Evolutionary conservation across 202 grass and related monocot genomes (phyloP), one percentile per base, ranked within the genome.

Genomic region (Hordeum pubiflorum): DNA sequence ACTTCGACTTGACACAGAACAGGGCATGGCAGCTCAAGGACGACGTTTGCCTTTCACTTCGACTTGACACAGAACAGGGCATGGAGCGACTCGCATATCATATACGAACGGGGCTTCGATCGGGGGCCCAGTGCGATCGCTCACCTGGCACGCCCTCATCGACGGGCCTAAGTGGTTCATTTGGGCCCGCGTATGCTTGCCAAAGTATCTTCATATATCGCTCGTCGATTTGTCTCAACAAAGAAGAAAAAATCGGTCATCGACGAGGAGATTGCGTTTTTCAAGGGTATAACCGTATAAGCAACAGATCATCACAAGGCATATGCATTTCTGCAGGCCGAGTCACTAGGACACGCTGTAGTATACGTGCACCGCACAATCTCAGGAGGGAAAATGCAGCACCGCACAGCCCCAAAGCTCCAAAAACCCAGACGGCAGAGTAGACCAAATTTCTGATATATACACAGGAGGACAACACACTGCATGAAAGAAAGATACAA

Each of bases 401-500:
- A 22, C 4, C 21, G n/a, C 65, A 39, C n/a, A 22, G 9, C 21
- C 63, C 17, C 10, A 62, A 29, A 29, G 58, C 2, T 61, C 58
- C 12, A 15, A 17, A 50, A 50, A 32, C 5, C 44, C 5, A 46
- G 22, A 50, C 43, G 5, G 15, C 2, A 12, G 22, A 72, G 69
- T 8, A 72, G 41, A 72, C 21, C 14, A 29, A 72, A 18, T 10
- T 72, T 41, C 23, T 72, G 14, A 72, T 54, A 73, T 24, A 20
- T 73, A 73, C 70, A 32, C 24, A 26, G 29, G 43, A n/a, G 41
- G 14, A 14, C 1, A 52, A 72, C 24, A 72, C 43, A 18, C 4
- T 52, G 69, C 43, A 72, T 10, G 40, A 52, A 72, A 50, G 8
- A 72, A 72, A 72, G 68, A 48, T 72, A 72, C 68, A 72, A 44